A percentile compares a stretch with the other conserved stretches of the same genome.
Conservation (phyloP, 2,329 filamentous ascomycete genomes). For the Verruconis gallopava region DNA sequence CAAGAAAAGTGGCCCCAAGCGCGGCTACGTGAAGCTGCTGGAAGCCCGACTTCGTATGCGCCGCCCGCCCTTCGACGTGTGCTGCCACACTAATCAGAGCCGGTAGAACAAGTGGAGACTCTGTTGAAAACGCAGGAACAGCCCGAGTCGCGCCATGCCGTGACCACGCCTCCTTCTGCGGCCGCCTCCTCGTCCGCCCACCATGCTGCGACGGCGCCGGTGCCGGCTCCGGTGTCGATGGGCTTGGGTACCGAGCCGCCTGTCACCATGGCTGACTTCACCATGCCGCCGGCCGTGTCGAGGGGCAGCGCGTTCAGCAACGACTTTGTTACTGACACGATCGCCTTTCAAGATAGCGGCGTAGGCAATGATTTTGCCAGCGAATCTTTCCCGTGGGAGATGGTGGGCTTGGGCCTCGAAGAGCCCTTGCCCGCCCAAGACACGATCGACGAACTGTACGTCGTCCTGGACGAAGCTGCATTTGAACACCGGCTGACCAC, state of each 20-base stretch:
- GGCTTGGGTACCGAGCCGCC: background rate
- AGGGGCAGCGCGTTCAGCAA: background rate
- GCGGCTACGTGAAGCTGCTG: slow-evolving; percentile 86
- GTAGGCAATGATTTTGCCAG: slow-evolving; percentile 11
- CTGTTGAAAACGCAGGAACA: slow-evolving; percentile 60
- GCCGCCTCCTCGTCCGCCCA: background rate
- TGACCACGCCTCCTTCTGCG: background rate
- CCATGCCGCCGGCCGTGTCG: slow-evolving; percentile 1
- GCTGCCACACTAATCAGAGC: slow-evolving; percentile 7
- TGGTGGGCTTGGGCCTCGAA: slow-evolving; percentile 69
- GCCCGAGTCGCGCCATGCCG: background rate
- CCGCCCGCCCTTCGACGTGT: background rate
- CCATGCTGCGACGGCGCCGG: background rate
- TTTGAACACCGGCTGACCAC: background rate
- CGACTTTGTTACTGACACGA: background rate
- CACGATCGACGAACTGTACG: slow-evolving; percentile 73
- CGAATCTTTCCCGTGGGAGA: slow-evolving; percentile 60
- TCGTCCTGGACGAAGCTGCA: slow-evolving; percentile 9
- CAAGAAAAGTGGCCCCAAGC: slow-evolving; percentile 87
- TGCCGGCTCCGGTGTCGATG: background rate
- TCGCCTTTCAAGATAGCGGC: slow-evolving; percentile 9
- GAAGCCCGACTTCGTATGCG: slow-evolving; percentile 80
- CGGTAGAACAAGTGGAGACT: slow-evolving; percentile 78
- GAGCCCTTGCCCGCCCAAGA: slow-evolving; percentile 69
- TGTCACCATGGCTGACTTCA: background rate